Evolutionary conservation across 2,329 filamentous ascomycete genomes (phyloP).

Genomic region (Exophiala mesophila): DNA sequence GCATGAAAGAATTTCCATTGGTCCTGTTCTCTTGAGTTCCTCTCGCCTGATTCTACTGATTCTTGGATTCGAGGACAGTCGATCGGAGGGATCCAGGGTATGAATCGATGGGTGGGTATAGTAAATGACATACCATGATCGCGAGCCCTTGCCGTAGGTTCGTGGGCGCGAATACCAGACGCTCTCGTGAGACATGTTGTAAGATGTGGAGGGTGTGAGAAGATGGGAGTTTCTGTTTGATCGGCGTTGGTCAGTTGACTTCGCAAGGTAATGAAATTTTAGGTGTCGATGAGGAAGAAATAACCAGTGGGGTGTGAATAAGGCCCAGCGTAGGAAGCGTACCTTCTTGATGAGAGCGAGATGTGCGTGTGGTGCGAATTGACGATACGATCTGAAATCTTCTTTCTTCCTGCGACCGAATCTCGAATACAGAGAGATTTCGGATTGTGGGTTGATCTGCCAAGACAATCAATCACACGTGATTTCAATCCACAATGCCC

Average conservation of each 20-base stretch:
- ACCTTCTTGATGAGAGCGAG: background rate
- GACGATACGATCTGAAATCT: background rate
- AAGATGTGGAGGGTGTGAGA: constrained; percentile 29
- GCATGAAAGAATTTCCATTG: no score
- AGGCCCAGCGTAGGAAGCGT: no score
- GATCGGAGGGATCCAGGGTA: no score
- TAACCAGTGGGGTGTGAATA: background rate
- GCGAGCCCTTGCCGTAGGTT: constrained; percentile 41
- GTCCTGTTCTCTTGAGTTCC: constrained; percentile 8
- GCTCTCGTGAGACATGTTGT: constrained; percentile 81
- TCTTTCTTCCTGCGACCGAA: background rate
- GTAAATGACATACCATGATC: constrained; percentile 27
- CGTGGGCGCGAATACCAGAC: constrained; percentile 99
- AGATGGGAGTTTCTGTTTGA: no score
- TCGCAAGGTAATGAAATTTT: no score
- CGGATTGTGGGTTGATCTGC: constrained; percentile 1
- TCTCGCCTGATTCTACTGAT: no score
- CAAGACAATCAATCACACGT: no score
- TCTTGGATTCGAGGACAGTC: no score
- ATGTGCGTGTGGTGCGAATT: background rate
- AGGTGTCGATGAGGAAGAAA: background rate
- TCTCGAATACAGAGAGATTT: background rate
- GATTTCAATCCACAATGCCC: no score
- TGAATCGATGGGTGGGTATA: no score
- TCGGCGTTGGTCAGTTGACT: no score